These are phyloP conservation scores for Gossypium schwendimanii DNA, from an alignment of 441 rosid genomes.

Conservation along the genomic window DNA sequence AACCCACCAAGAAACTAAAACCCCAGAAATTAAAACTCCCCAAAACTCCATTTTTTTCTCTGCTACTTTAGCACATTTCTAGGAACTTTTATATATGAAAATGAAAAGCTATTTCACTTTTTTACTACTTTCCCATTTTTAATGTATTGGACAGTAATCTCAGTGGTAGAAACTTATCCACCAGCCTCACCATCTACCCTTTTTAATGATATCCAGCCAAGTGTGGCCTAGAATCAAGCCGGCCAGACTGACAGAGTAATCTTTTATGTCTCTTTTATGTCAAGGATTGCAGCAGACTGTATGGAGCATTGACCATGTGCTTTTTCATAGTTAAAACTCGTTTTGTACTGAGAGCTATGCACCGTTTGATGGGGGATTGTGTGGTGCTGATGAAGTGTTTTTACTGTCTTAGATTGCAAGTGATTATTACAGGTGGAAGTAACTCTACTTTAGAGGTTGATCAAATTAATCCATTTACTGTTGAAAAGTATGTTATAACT, in stretches of 20 bases:
- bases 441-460: too few relatives aligned
- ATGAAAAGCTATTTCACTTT: neutral
- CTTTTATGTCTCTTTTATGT: neutral
- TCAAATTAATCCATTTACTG: too few relatives aligned
- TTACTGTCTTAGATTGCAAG: neutral
- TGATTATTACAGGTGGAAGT: neutral
- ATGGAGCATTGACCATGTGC: neutral
- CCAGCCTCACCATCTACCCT: neutral
- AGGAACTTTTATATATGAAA: neutral
- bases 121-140: neutral
- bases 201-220: neutral
- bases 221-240: neutral
- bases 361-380: constrained; percentile 11
- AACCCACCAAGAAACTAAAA: constrained; percentile 36
- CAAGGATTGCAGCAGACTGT: neutral
- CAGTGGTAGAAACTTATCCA: neutral
- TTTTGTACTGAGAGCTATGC: neutral
- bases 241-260: neutral
- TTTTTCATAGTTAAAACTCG: neutral
- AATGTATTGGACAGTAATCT: neutral
- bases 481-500: too few relatives aligned
- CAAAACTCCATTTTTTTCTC: constrained; percentile 20
- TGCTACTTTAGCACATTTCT: neutral
- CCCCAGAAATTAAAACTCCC: constrained; percentile 23
- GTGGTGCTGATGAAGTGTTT: neutral